These are phyloP conservation scores for Fraxinus sp. DNA, from an alignment of 305 asterid species.

Conservation along the genomic window DNA sequence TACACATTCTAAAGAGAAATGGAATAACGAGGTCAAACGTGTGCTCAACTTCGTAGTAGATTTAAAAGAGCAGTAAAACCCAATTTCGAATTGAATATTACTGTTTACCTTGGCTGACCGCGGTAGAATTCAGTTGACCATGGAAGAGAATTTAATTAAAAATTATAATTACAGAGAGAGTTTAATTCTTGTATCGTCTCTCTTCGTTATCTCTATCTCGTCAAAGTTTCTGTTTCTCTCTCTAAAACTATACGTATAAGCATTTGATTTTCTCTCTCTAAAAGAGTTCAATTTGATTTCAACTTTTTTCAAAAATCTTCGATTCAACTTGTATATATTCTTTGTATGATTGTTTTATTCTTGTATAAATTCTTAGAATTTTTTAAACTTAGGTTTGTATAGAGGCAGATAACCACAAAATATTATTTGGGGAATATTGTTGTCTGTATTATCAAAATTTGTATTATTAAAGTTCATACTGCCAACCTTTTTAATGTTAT, in stretches of 20 bases:
- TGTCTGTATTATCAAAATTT: constrained; percentile 32
- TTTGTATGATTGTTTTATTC: constrained; percentile 26
- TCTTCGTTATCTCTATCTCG: constrained; percentile 43
- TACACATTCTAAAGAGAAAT: too few relatives aligned
- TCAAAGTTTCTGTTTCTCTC: constrained; percentile 30
- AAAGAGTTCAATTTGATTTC: constrained; percentile 25
- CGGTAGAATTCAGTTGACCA: background rate
- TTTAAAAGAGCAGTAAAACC: too few relatives aligned
- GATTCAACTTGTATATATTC: constrained; percentile 38
- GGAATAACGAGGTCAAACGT: too few relatives aligned
- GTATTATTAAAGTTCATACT: background rate
- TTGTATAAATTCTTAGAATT: constrained; percentile 24
- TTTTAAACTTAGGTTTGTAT: constrained; percentile 27
- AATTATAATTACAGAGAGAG: background rate
- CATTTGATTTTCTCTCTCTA: constrained; percentile 26
- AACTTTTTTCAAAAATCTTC: constrained; percentile 23
- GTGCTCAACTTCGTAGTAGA: too few relatives aligned
- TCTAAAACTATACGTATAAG: constrained; percentile 7
- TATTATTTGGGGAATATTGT: constrained; percentile 42
- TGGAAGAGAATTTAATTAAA: background rate
- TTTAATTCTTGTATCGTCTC: background rate
- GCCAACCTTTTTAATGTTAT: constrained; percentile 1
- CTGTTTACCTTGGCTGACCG: background rate
- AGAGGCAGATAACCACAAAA: constrained; percentile 23
- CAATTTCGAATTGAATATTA: background rate